Evolutionary conservation across 768 basidiomycete species (phyloP), one percentile per base, ranked within the genome.

Genomic region (Glaciozyma antarctica): DNA sequence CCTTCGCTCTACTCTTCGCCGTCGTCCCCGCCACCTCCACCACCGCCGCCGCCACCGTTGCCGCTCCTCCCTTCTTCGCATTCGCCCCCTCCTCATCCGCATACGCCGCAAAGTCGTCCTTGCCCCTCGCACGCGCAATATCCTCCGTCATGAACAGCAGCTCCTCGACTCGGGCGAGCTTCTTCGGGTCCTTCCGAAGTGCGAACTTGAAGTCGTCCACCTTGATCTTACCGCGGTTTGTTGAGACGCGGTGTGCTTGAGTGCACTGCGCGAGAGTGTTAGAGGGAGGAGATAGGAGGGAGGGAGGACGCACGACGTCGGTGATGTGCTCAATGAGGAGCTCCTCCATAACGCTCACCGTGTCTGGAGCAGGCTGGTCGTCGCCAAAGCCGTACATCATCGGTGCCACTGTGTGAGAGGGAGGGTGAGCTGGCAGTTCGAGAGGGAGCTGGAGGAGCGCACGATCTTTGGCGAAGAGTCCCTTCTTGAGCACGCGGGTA

Each of bases 121-220:
- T 65, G 21, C 67, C 28, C 22, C 73, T 82, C 6, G 89, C 90
- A 13, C 89, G 84, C 75, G 90, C 88, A 77, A 93, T 92, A 72
- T 91, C 90, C 75, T 90, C 89, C 75, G 91, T 88, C 87, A 91
- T 90, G 79, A 90, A 90, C 43, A 93, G 74, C 44, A 94, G 77
- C 74, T 94, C 91, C 75, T 94, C 90, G 84, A 93, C 86, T 62
- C 91, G 81, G 22, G 90, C 90, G 28, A 93, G 82, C 75, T 93
- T 93, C 77, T 91, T 91, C 41, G 88, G 86, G 73, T 93, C 91
- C 57, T 85, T 81, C 32, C 88, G 88, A 28, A 94, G 78, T 10
- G 83, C 87, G 64, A 86, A 83, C 30, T 88, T 82, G 57, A 94
- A 79, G 74, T 93, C 91, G 73, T 94, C 91, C 63, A 92, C 84